Base-by-base conservation (phyloP, 345 rosid genomes). In the Linum trigynum region DNA sequence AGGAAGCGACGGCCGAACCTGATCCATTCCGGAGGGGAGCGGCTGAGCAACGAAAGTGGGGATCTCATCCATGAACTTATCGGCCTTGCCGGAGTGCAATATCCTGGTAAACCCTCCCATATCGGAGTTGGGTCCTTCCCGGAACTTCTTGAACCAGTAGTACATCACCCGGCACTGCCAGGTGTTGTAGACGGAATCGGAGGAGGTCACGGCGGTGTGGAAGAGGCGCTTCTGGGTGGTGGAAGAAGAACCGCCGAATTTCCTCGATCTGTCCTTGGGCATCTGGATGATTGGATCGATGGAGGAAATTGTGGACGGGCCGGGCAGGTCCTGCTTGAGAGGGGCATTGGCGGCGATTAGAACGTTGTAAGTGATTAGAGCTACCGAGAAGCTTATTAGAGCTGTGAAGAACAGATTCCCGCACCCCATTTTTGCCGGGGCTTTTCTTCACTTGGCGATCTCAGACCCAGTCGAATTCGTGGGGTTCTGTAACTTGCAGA, bases 131-230 rank as follows among this genome's bases (percentile, higher is more conserved):
- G 91, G 90, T 63, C 80, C 88, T 10, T 78, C 63, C 75, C 75
- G 71, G 71, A 77, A 78, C 77, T 80, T 79, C 85, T 89, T 86
- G 79, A 83, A 95, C 99, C 99, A 95, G 75, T 91, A 95, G 67
- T 95, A 91, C 99, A 91, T 95, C 38, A 95, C 77, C 73, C 99
- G 81, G 38, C 97, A 87, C 84, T 95, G 99, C 99, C 99, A 91
- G 0, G 96, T 87, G 60, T 91, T 95, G 81, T 95, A 95, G 35
- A 88, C 95, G 0, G 99, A 88, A 66, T 85, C 85, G 1, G 97
- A 95, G 5, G 99, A 89, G 2, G 97, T 95, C n/a, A 95, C 91
- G 0, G 99, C 99, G n/a, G 94, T 95, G 82, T 95, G 99, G 72
- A 95, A 95, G 55, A 87, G 76, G 67, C 96, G 70, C 76, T 66